Base-by-base conservation (phyloP, 495 filamentous ascomycete genomes). In the Tuber brumale region DNA sequence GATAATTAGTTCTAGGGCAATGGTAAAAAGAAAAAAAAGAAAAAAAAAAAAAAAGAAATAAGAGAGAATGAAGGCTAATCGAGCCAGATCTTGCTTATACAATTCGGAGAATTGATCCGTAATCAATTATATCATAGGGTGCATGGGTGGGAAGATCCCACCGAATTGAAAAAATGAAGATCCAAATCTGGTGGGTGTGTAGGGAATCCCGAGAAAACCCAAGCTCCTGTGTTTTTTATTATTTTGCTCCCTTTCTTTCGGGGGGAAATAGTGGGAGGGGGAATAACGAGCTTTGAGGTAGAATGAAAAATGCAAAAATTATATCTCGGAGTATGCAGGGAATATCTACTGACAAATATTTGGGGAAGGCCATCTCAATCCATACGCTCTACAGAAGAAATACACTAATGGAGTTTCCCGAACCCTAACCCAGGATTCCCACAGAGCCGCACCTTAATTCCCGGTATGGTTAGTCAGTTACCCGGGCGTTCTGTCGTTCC, bases 371-470 rank as follows among this genome's bases (percentile, higher is more conserved):
- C 57, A 66, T 66, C 78, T 80, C 70, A 71, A 80, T 70, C 70
- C 51, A 51, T 61, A 75, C 45, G 76, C 72, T 48, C 70, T 41
- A 31, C 76, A 43, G 48, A 76, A 57, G 72, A 75, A 72, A 19
- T 19, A 35, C 14, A 16, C 27, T 7, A 72, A 57, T 48, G 72
- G 76, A 73, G 45, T 41, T 76, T 76, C 45, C 77, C 77, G 77
- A 78, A 78, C 77, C 77, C 77, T 78, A 76, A 72, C 77, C 77
- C 74, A 43, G 41, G 57, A 31, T 72, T 72, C 61, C 8, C n/a
- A 57, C 76, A 80, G 78, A 80, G 78, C 78, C 78, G 78, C 78
- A 80, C 78, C 78, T 80, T 80, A 80, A 80, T 75, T 80, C 75
- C 71, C 45, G 70, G 57, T 35, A 66, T 31, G 57, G 57, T 72